phyloP scores from a whole-genome alignment of 805 yeast species.

The Peterozyma xylosa region DNA sequence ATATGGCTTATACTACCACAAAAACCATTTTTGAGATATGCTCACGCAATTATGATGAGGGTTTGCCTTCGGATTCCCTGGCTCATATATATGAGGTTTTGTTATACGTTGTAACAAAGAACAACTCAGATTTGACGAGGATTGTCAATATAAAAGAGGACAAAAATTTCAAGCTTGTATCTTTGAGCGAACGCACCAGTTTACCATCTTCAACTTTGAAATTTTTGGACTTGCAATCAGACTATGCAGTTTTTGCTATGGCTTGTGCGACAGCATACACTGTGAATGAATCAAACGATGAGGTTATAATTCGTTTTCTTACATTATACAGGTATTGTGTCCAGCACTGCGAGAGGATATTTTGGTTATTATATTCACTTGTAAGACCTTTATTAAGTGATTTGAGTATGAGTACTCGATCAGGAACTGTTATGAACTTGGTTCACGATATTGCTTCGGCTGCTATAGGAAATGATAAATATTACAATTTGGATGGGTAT shows the following conservation, averaged over 20 bases:
- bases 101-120: constrained; percentile 24
- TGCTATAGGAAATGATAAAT: constrained; percentile 24
- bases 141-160: constrained; percentile 26
- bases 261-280: constrained; percentile 3
- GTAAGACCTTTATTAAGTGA: constrained; percentile 3
- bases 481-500: constrained; percentile 16
- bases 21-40: constrained; percentile 17
- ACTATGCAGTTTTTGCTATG: constrained; percentile 6
- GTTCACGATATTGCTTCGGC: constrained; percentile 6
- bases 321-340: constrained; percentile 6
- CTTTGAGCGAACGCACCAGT: constrained; percentile 22
- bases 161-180: constrained; percentile 20
- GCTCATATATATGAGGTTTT: constrained; percentile 22
- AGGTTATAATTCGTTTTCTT: constrained; percentile 6
- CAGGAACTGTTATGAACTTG: constrained; percentile 5
- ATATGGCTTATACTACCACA: constrained; percentile 34
- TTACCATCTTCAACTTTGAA: constrained; percentile 29
- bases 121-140: constrained; percentile 26
- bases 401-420: constrained; percentile 2
- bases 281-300: constrained; percentile 6
- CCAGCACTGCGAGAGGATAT: constrained; percentile 10
- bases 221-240: constrained; percentile 11
- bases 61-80: constrained; percentile 12
- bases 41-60: neutral
- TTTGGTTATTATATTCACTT: constrained; percentile 10